phyloP scores from a whole-genome alignment of 202 grass and related monocot species.

The Saccharum hybrid region DNA sequence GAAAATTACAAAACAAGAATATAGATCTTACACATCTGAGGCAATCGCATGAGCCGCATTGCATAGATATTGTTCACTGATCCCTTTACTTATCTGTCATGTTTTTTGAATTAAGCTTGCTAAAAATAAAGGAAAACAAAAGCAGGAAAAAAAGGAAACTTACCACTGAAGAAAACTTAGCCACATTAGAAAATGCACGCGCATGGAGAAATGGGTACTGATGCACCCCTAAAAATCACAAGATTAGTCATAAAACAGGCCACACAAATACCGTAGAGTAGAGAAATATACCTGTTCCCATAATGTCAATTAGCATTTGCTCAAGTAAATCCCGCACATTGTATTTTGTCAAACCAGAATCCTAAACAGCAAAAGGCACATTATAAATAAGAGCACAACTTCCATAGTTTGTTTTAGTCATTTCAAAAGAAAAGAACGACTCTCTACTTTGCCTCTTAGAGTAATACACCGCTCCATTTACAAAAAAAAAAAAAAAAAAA shows the following conservation, averaged over 20 bases:
- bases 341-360: constrained; percentile 64
- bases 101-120: constrained; percentile 42
- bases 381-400: constrained; percentile 35
- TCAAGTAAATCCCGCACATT: constrained; percentile 79
- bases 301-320: constrained; percentile 75
- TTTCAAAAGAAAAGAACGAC: background rate
- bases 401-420: constrained; percentile 10
- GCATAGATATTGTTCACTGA: constrained; percentile 73
- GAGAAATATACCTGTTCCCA: constrained; percentile 63
- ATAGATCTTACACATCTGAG: constrained; percentile 80
- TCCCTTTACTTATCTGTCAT: constrained; percentile 75
- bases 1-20: constrained; percentile 19
- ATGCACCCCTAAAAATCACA: constrained; percentile 64
- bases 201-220: constrained; percentile 92
- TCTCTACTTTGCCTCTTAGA: constrained; percentile 11
- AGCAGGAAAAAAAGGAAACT: constrained; percentile 13
- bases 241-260: constrained; percentile 41
- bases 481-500: too few relatives aligned
- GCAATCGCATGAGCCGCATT: constrained; percentile 73
- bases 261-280: constrained; percentile 14
- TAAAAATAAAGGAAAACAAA: constrained; percentile 24
- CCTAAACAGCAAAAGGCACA: constrained; percentile 58
- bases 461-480: background rate
- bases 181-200: constrained; percentile 69
- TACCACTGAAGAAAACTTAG: constrained; percentile 87